These are phyloP conservation scores for Aspergillus cejpii DNA, from an alignment of 2,329 filamentous ascomycete genomes.

Conservation along the genomic window DNA sequence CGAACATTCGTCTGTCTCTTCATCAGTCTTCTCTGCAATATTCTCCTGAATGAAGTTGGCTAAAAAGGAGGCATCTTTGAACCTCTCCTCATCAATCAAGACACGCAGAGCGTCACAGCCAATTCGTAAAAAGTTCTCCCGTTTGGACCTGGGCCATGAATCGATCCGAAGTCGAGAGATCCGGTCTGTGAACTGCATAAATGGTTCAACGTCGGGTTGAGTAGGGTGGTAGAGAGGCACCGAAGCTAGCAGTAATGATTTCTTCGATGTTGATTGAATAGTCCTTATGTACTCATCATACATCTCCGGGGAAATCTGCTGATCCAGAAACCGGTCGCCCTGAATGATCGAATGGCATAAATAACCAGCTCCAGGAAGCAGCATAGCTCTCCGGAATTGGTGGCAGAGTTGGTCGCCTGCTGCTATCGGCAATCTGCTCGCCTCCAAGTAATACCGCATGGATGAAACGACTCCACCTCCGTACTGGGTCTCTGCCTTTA, in stretches of 20 bases:
- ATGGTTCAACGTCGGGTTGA: conserved; percentile 26
- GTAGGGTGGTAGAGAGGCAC: conserved; percentile 36
- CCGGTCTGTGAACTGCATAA: conserved; percentile 25
- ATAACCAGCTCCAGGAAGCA: conserved; percentile 22
- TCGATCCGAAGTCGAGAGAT: conserved; percentile 18
- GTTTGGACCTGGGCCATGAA: conserved; percentile 15
- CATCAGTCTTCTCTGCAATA: conserved; percentile 20
- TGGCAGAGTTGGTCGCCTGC: conserved; percentile 4
- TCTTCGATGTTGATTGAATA: conserved; percentile 20
- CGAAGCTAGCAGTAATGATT: conserved; percentile 23
- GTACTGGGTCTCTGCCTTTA: conserved; percentile 31
- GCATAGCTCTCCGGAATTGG: conserved; percentile 12
- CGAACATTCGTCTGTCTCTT: conserved; percentile 11
- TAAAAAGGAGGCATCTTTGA: conserved; percentile 26
- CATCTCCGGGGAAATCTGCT: conserved; percentile 22
- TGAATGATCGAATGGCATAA: conserved; percentile 24
- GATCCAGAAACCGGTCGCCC: conserved; percentile 16
- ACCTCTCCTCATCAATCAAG: conserved; percentile 28
- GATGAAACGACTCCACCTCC: conserved; percentile 30
- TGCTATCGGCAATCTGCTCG: conserved; percentile 19
- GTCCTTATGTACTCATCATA: conserved; percentile 31
- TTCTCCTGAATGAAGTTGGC: conserved; percentile 28
- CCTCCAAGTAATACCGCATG: conserved; percentile 27
- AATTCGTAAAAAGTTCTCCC: conserved; percentile 28
- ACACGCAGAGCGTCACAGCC: conserved; percentile 37